Conservation (phyloP, 768 basidiomycete species). For the Pisolithus sp. region DNA sequence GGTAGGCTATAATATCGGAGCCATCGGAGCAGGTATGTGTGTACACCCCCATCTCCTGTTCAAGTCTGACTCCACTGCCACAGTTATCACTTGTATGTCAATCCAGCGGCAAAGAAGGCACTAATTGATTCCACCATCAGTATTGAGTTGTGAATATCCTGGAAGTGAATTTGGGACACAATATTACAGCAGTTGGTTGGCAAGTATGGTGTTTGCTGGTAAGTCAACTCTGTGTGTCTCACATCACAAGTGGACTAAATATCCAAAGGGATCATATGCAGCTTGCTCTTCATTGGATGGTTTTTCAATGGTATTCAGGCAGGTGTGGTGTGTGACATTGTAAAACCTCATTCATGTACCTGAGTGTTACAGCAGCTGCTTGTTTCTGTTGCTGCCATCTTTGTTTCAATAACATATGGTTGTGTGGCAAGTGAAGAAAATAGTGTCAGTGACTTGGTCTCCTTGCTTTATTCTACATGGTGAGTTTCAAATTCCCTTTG, state of each 20-base stretch:
- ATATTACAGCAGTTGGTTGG: slow-evolving; percentile 58
- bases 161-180: slow-evolving; percentile 39
- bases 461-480: slow-evolving; percentile 77
- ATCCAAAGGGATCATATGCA: slow-evolving; percentile 76
- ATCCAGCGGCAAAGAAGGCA: not conserved
- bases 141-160: slow-evolving; percentile 69
- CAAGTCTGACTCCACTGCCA: slow-evolving; percentile 1
- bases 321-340: slow-evolving; percentile 60
- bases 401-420: slow-evolving; percentile 65
- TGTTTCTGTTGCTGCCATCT: too few species aligned
- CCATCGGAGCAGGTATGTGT: slow-evolving; percentile 68
- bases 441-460: slow-evolving; percentile 60
- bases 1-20: slow-evolving; percentile 71
- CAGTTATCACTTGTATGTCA: slow-evolving; percentile 63
- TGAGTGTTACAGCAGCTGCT: slow-evolving; percentile 51
- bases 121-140: slow-evolving; percentile 28
- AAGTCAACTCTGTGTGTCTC: slow-evolving; percentile 61
- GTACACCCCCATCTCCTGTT: not conserved
- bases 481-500: slow-evolving; percentile 21
- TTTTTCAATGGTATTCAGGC: slow-evolving; percentile 85
- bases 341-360: not conserved
- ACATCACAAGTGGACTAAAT: slow-evolving; percentile 63
- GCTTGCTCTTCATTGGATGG: slow-evolving; percentile 78
- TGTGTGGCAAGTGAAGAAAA: too few species aligned
- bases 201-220: slow-evolving; percentile 74